Evolutionary conservation across 2,329 filamentous ascomycete species (phyloP).

Genomic region (Saccharata proteae): DNA sequence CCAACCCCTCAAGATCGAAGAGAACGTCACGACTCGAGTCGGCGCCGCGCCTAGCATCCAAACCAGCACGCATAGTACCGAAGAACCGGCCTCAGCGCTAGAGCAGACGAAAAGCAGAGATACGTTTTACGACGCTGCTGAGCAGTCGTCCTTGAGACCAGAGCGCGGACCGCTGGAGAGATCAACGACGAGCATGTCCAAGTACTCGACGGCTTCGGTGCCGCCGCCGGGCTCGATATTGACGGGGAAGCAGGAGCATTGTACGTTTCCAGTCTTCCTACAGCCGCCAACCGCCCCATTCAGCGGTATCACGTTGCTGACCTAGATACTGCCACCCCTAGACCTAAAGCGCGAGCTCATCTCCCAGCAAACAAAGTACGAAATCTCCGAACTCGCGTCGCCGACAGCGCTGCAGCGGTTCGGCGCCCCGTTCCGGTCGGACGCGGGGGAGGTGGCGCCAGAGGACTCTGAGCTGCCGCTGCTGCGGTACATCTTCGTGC

Average conservation of each 20-base stretch:
- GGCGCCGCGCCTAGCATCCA: no score
- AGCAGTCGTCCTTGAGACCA: slow-evolving; percentile 1
- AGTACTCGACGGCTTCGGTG: slow-evolving; percentile 31
- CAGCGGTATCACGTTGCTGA: slow-evolving; percentile 1
- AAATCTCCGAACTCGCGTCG: slow-evolving; percentile 87
- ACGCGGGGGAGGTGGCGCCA: slow-evolving; percentile 83
- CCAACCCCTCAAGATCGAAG: no score
- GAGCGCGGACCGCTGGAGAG: slow-evolving; percentile 5
- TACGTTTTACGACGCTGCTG: slow-evolving; percentile 6
- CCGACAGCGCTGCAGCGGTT: slow-evolving; percentile 91
- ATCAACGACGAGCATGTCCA: slow-evolving; percentile 10
- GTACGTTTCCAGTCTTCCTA: slow-evolving; percentile 38
- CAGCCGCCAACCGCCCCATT: not conserved
- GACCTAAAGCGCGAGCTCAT: slow-evolving; percentile 95
- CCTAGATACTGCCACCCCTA: slow-evolving; percentile 29
- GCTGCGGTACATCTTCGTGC: slow-evolving; percentile 90
- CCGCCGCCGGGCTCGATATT: slow-evolving; percentile 50
- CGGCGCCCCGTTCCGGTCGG: slow-evolving; percentile 87
- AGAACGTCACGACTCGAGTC: no score
- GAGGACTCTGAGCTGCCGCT: slow-evolving; percentile 90
- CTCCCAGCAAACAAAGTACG: slow-evolving; percentile 74
- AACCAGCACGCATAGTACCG: no score
- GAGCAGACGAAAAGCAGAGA: no score
- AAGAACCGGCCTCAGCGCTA: no score
- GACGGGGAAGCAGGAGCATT: slow-evolving; percentile 97